These are phyloP conservation scores for Trypanosoma rangeli DNA, from an alignment of 208 protist species.

Conservation along the genomic window DNA sequence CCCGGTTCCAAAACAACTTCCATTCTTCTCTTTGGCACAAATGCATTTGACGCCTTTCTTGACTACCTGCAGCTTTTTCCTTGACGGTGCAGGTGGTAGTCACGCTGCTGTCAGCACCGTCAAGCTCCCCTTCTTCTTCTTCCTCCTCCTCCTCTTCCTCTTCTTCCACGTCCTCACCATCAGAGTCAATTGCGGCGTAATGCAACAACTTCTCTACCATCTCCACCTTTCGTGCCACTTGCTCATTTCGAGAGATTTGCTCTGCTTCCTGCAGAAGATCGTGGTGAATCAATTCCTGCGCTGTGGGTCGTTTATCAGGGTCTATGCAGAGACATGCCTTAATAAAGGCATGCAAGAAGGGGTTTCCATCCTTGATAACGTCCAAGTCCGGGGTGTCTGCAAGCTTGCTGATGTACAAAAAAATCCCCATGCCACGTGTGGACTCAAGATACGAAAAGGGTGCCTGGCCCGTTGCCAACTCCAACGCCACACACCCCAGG, in stretches of 20 bases:
- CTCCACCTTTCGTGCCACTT: conserved; percentile 61
- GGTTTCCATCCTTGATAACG: conserved; percentile 62
- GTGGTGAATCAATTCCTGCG: conserved; percentile 71
- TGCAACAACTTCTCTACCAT: conserved; percentile 77
- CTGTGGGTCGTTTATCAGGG: conserved; percentile 61
- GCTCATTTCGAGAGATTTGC: conserved; percentile 49
- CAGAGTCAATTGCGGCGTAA: conserved; percentile 62
- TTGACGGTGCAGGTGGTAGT: not conserved
- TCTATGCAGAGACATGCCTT: conserved; percentile 73
- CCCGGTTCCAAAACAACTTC: not conserved
- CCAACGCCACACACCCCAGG: conserved; percentile 32
- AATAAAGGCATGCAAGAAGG: conserved; percentile 77
- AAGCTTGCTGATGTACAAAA: conserved; percentile 77
- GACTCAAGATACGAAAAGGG: conserved; percentile 73
- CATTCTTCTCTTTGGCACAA: not conserved
- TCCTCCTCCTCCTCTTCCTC: conserved; percentile 25
- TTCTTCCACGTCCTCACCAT: conserved; percentile 19
- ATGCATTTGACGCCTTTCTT: not conserved
- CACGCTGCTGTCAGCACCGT: not conserved
- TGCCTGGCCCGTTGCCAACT: conserved; percentile 79
- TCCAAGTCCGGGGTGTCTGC: conserved; percentile 76
- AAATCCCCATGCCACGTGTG: conserved; percentile 81
- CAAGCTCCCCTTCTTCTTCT: too few relatives aligned
- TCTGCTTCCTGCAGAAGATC: conserved; percentile 68
- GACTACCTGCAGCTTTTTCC: not conserved